These are phyloP conservation scores for Fusarium sp. DNA, from an alignment of 2,329 filamentous ascomycete genomes.

Conservation along the genomic window DNA sequence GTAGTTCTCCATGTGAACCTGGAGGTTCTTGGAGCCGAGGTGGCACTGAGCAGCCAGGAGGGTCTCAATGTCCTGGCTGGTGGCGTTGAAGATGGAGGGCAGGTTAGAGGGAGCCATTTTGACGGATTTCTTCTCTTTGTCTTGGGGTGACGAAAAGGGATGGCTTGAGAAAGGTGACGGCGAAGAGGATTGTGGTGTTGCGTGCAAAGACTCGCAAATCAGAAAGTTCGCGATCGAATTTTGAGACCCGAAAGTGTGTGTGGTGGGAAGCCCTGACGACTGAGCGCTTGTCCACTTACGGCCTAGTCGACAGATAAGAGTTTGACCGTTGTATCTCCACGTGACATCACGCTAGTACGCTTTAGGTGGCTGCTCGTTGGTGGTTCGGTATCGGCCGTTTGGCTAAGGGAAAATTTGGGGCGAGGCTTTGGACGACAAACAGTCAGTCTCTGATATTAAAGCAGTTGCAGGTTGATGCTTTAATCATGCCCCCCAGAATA, in stretches of 20 bases:
- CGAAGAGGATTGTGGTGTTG: constrained; percentile 47
- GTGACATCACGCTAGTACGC: constrained; percentile 48
- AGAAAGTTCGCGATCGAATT: constrained; percentile 62
- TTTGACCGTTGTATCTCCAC: constrained; percentile 42
- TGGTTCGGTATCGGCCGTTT: constrained; percentile 25
- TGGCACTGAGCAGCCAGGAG: constrained; percentile 97
- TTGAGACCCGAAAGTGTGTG: constrained; percentile 55
- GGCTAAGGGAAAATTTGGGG: constrained; percentile 54
- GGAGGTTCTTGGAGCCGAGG: constrained; percentile 98
- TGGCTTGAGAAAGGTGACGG: constrained; percentile 44
- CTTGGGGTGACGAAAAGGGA: constrained; percentile 51
- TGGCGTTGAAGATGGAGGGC: constrained; percentile 95
- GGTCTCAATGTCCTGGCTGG: constrained; percentile 99
- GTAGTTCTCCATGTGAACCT: constrained; percentile 99
- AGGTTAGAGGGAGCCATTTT: constrained; percentile 97
- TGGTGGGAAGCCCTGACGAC: constrained; percentile 52
- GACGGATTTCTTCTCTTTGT: constrained; percentile 58
- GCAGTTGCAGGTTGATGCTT: constrained; percentile 45
- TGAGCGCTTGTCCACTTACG: constrained; percentile 44
- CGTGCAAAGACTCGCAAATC: constrained; percentile 44
- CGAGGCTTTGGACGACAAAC: constrained; percentile 38
- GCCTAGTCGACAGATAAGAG: constrained; percentile 38
- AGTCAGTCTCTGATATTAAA: constrained; percentile 42
- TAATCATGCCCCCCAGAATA: constrained; percentile 76
- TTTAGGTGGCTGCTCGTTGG: constrained; percentile 7